Evolutionary conservation across 2,329 filamentous ascomycete species (phyloP).

Genomic region (Venturia carpophila): DNA sequence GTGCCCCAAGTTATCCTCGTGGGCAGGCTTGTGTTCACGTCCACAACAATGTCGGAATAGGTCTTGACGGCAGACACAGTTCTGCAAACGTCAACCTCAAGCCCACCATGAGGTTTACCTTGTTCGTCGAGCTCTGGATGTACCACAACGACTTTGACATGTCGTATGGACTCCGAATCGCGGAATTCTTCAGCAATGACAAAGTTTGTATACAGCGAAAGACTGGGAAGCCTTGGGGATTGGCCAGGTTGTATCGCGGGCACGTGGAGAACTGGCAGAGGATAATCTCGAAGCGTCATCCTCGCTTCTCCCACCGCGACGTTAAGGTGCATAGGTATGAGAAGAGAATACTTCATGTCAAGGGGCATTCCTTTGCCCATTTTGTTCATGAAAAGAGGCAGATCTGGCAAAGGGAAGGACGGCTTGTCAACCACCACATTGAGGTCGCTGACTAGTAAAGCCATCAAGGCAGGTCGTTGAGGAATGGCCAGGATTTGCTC

Average conservation of each 20-base stretch:
- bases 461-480: conserved; percentile 74
- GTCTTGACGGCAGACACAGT: conserved; percentile 95
- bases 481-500: conserved; percentile 83
- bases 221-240: conserved; percentile 68
- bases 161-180: conserved; percentile 68
- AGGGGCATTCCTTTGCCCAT: conserved; percentile 96
- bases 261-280: conserved; percentile 82
- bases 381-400: conserved; percentile 74
- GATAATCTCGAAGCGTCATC: conserved; percentile 85
- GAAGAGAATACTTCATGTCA: conserved; percentile 81
- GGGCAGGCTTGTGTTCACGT: conserved; percentile 86
- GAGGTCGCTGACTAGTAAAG: conserved; percentile 72
- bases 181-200: conserved; percentile 92
- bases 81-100: conserved; percentile 76
- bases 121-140: conserved; percentile 53
- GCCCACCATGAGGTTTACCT: conserved; percentile 57
- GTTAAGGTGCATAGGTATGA: conserved; percentile 83
- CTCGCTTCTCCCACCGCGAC: conserved; percentile 85
- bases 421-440: conserved; percentile 85
- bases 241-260: conserved; percentile 74
- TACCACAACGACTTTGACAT: conserved; percentile 75
- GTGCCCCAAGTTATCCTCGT: conserved; percentile 96
- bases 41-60: conserved; percentile 83
- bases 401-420: conserved; percentile 73
- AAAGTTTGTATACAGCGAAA: conserved; percentile 82